These are phyloP conservation scores for Lupinus albus DNA, from an alignment of 306 rosid genomes.

Conservation along the genomic window DNA sequence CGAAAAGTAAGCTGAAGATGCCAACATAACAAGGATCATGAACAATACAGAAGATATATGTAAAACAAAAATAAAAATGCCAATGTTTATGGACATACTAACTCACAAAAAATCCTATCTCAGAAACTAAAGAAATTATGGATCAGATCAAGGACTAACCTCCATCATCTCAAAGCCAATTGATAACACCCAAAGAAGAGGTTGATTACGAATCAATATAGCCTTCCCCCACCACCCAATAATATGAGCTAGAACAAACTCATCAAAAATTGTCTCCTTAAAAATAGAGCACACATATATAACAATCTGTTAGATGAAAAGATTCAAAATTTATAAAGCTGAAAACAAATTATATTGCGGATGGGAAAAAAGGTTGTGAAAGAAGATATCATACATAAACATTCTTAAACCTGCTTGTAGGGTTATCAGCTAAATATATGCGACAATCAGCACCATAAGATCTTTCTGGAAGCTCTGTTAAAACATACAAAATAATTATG, in stretches of 20 bases:
- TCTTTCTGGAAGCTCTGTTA: conserved; percentile 94
- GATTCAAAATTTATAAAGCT: conserved; percentile 18
- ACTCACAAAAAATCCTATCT: neutral
- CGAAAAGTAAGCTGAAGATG: conserved; percentile 85
- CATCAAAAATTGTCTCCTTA: conserved; percentile 95
- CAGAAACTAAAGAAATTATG: conserved; percentile 10
- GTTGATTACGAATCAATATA: conserved; percentile 96
- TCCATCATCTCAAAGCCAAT: conserved; percentile 95
- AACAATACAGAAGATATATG: conserved; percentile 23
- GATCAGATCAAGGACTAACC: conserved; percentile 53
- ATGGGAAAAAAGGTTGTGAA: conserved; percentile 45
- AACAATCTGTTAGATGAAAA: conserved; percentile 36
- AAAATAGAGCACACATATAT: conserved; percentile 22
- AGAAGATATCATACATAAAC: conserved; percentile 95
- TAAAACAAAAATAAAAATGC: neutral
- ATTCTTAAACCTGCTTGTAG: conserved; percentile 95
- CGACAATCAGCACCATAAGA: conserved; percentile 98
- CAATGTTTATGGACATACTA: conserved; percentile 8
- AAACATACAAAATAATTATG: conserved; percentile 40
- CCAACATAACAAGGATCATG: conserved; percentile 32
- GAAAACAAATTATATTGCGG: conserved; percentile 14
- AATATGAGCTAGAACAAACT: conserved; percentile 92
- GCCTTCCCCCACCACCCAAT: conserved; percentile 99
- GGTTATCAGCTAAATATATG: conserved; percentile 83
- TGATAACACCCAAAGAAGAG: conserved; percentile 93